Evolutionary conservation across 176 grass and related monocot genomes (phyloP).

Genomic region (Coix lacrymajobi): DNA sequence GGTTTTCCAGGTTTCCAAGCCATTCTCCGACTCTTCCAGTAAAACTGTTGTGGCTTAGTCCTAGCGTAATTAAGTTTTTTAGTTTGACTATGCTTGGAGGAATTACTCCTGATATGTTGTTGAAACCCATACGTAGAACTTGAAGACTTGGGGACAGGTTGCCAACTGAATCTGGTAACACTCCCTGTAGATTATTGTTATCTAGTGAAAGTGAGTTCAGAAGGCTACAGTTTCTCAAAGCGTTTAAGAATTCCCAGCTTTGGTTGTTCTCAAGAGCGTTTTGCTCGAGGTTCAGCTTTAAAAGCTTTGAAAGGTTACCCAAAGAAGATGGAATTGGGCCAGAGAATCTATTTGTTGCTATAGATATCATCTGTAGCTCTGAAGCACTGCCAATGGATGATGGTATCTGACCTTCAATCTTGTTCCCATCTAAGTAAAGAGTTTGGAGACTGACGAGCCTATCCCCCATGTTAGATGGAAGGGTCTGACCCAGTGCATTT

Average conservation of each 20-base stretch:
- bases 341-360: not conserved
- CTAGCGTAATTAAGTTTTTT: not conserved
- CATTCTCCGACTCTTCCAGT: not conserved
- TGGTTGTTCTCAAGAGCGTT: slow-evolving; percentile 17
- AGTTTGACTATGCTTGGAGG: slow-evolving; percentile 15
- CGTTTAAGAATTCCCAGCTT: slow-evolving; percentile 27
- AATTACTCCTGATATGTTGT: slow-evolving; percentile 1
- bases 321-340: slow-evolving; percentile 15
- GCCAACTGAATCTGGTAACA: not conserved
- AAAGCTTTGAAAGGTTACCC: not conserved
- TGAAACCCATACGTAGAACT: not conserved
- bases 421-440: too few species aligned
- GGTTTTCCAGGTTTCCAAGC: not conserved
- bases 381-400: too few species aligned
- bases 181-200: not conserved
- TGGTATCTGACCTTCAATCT: too few species aligned
- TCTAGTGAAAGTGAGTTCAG: not conserved
- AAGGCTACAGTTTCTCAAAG: slow-evolving; percentile 4
- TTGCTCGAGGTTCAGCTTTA: not conserved
- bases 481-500: not conserved
- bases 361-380: too few species aligned
- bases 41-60: not conserved
- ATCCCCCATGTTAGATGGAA: not conserved
- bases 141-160: slow-evolving; percentile 11
- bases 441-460: not conserved